Percentiles rank a stretch among this genome's conserved stretches.
phyloP scores from a whole-genome alignment of 257 asterid genomes.

The Fraxinus excelsior region DNA sequence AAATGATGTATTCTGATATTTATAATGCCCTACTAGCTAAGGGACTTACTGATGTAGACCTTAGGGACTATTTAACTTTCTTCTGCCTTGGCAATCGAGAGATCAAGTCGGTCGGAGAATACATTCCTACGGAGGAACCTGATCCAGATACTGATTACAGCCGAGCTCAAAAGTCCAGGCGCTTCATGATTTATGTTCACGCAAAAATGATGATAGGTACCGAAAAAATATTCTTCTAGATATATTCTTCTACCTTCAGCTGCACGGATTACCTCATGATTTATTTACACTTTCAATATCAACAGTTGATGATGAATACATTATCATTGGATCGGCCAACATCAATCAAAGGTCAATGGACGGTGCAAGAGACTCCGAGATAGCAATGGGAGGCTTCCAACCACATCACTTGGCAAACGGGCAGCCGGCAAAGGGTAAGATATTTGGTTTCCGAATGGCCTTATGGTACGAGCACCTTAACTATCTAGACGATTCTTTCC shows the following conservation, averaged over 20 bases:
- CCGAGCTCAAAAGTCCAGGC: slow-evolving; percentile 75
- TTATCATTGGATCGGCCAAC: slow-evolving; percentile 88
- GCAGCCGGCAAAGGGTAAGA: slow-evolving; percentile 50
- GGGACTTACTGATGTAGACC: slow-evolving; percentile 48
- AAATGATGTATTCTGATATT: slow-evolving; percentile 87
- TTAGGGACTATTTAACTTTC: slow-evolving; percentile 74
- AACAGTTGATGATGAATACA: slow-evolving; percentile 92
- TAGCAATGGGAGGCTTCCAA: slow-evolving; percentile 92
- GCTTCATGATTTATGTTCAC: slow-evolving; percentile 97
- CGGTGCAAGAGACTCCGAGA: slow-evolving; percentile 84
- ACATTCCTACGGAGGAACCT: slow-evolving; percentile 61
- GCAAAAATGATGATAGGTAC: slow-evolving; percentile 90
- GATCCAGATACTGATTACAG: slow-evolving; percentile 61
- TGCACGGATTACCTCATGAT: background rate
- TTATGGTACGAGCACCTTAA: slow-evolving; percentile 80
- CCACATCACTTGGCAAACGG: slow-evolving; percentile 53
- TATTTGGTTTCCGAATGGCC: slow-evolving; percentile 64
- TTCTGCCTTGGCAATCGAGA: slow-evolving; percentile 94
- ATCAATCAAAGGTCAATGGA: slow-evolving; percentile 95
- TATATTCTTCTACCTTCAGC: background rate
- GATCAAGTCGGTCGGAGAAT: slow-evolving; percentile 43
- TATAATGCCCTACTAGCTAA: slow-evolving; percentile 49
- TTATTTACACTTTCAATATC: background rate
- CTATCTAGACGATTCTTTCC: slow-evolving; percentile 29
- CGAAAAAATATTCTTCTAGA: background rate